A percentile compares a stretch with the other conserved stretches of the same genome.
phyloP scores from a whole-genome alignment of 2,329 filamentous ascomycete genomes.

The Penicillium aurantiogriseum region DNA sequence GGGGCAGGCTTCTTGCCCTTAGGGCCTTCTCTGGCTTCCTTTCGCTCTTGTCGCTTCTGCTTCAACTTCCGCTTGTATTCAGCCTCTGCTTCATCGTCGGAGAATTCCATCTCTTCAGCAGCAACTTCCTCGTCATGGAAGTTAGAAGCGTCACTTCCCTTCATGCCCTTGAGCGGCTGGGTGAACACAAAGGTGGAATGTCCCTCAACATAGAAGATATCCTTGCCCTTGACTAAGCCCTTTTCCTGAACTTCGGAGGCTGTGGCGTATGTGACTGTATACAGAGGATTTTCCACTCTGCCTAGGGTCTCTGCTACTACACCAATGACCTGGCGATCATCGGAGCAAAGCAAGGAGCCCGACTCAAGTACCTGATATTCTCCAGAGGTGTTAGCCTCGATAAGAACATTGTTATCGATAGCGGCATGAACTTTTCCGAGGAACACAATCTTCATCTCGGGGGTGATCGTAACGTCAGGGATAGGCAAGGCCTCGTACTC shows the following conservation, averaged over 20 bases:
- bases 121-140: slow-evolving; percentile 87
- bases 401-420: slow-evolving; percentile 74
- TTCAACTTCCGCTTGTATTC: slow-evolving; percentile 72
- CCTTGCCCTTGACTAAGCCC: slow-evolving; percentile 66
- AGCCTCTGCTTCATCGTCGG: slow-evolving; percentile 91
- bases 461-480: slow-evolving; percentile 74
- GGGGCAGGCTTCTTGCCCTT: slow-evolving; percentile 37
- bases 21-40: slow-evolving; percentile 47
- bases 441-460: slow-evolving; percentile 72
- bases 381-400: slow-evolving; percentile 75
- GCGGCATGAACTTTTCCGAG: slow-evolving; percentile 74
- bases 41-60: slow-evolving; percentile 60
- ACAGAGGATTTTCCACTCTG: slow-evolving; percentile 79
- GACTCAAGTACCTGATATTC: slow-evolving; percentile 82
- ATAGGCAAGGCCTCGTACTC: slow-evolving; percentile 64
- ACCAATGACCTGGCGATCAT: slow-evolving; percentile 73
- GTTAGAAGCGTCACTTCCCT: slow-evolving; percentile 92
- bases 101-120: slow-evolving; percentile 89
- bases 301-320: slow-evolving; percentile 83
- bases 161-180: slow-evolving; percentile 71
- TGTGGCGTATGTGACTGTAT: slow-evolving; percentile 74
- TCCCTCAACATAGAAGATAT: slow-evolving; percentile 74
- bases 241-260: slow-evolving; percentile 65
- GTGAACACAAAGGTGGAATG: slow-evolving; percentile 87
- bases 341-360: slow-evolving; percentile 78